Conservation (phyloP, 2,329 filamentous ascomycete genomes). For the Scedosporium minutisporum region DNA sequence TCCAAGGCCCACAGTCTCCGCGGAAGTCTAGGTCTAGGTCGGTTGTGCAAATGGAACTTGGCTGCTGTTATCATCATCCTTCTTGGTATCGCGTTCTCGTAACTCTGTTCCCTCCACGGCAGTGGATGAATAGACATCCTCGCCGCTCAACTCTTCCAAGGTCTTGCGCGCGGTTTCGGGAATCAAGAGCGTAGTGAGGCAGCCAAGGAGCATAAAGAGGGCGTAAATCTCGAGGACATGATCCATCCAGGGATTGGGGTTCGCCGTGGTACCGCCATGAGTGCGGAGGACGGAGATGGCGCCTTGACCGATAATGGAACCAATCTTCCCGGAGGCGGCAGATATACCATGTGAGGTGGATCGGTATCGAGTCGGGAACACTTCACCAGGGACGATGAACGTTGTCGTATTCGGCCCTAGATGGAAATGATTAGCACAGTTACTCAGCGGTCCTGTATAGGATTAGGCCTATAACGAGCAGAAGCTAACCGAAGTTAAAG, state of each 20-base stretch:
- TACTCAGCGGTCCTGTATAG: slow-evolving; percentile 97
- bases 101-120: no score
- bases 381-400: slow-evolving; percentile 90
- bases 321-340: slow-evolving; percentile 78
- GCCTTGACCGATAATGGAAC: slow-evolving; percentile 47
- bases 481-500: slow-evolving; percentile 83
- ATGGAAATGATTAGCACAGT: slow-evolving; percentile 90
- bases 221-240: slow-evolving; percentile 69
- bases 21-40: no score
- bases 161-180: slow-evolving; percentile 62
- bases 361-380: slow-evolving; percentile 86
- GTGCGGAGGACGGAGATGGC: slow-evolving; percentile 46
- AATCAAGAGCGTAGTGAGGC: slow-evolving; percentile 59
- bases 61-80: no score
- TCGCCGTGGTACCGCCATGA: slow-evolving; percentile 26
- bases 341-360: slow-evolving; percentile 94
- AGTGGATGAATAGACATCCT: no score
- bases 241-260: slow-evolving; percentile 56
- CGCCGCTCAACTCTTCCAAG: no score
- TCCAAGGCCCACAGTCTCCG: no score
- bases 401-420: slow-evolving; percentile 94
- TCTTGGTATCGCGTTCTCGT: no score
- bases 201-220: slow-evolving; percentile 66
- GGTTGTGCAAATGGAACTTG: no score
- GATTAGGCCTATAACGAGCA: slow-evolving; percentile 57